Evolutionary conservation across 2,329 filamentous ascomycete genomes (phyloP), one percentile per base, ranked within the genome.

Genomic region (Aureobasidium vineae): DNA sequence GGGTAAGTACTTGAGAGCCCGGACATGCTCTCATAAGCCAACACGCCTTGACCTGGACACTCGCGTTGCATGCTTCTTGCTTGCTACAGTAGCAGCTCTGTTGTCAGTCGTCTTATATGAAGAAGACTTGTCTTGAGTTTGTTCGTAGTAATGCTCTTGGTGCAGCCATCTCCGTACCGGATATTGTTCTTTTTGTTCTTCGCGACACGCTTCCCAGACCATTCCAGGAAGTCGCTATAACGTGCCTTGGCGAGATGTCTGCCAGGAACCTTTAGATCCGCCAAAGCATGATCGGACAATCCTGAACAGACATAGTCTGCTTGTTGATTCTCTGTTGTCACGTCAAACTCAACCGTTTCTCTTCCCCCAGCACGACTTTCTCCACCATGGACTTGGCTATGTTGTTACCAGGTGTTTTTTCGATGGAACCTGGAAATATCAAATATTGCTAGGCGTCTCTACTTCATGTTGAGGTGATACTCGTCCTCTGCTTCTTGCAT

Each of bases 111-210:
- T 54, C 61, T 64, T 64, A 45, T 11, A 54, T 47, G 61, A 64
- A 64, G 61, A 64, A 64, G 61, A 54, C 49, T 33, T 64, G 61
- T 19, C 40, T 45, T 54, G 47, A 64, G 47, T 43, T 54, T 26
- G 47, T 54, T 36, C 13, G 47, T 64, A 38, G 61, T 26, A 21
- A 43, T 45, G 61, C 61, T 45, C 16, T 19, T 36, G 38, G 8
- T 52, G 45, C 45, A 28, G 2, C 11, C 16, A 21, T 49, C n/a
- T 19, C 28, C 10, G 23, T 38, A 4, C 57, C 57, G 43, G 43
- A 26, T 5, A 13, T 21, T 43, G 28, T 61, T 26, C 5, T 26
- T 28, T 38, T 21, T 16, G 19, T 60, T 61, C 10, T 23, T 47
- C 28, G 38, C 23, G 6, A 26, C 19, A 31, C 49, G 40, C 19